A percentile compares a stretch with the other conserved stretches of the same genome.
Conservation (phyloP, 2,329 filamentous ascomycete genomes). For the Botryotinia convoluta region DNA sequence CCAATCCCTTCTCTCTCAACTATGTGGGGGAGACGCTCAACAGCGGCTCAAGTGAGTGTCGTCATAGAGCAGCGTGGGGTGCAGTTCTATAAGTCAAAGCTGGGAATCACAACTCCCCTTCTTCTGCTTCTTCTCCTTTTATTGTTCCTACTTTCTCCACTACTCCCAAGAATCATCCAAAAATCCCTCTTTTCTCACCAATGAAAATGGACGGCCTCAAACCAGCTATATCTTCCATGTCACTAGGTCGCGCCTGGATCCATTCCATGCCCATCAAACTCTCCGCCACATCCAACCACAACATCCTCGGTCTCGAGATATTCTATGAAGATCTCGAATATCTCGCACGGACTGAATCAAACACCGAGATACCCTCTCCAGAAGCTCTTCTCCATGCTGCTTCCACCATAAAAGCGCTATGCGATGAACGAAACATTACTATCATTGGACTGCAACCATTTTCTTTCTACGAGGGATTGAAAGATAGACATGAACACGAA, state of each 20-base stretch:
- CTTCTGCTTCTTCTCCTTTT: neutral
- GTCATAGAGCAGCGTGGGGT: neutral
- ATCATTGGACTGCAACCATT: constrained; percentile 73
- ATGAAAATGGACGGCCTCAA: constrained; percentile 41
- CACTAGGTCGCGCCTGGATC: constrained; percentile 63
- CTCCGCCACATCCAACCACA: constrained; percentile 61
- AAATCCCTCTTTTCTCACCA: neutral
- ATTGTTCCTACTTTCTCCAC: neutral
- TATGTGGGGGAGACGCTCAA: neutral
- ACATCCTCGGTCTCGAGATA: constrained; percentile 67
- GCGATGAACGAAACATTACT: constrained; percentile 53
- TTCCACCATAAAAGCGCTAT: constrained; percentile 53
- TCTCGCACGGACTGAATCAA: constrained; percentile 39
- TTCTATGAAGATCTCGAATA: constrained; percentile 73
- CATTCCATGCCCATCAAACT: constrained; percentile 61
- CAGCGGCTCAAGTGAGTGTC: neutral
- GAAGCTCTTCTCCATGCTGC: constrained; percentile 43
- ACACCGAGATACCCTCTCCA: constrained; percentile 32
- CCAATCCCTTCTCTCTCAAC: neutral
- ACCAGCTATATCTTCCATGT: constrained; percentile 73
- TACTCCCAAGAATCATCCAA: neutral
- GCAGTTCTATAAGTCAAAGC: neutral
- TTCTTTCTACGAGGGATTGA: constrained; percentile 71
- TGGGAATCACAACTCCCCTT: neutral
- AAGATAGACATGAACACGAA: constrained; percentile 59